Evolutionary conservation across 1,284 basidiomycete genomes (phyloP), one percentile per base, ranked within the genome.

Genomic region (Melampsora occidentalis): DNA sequence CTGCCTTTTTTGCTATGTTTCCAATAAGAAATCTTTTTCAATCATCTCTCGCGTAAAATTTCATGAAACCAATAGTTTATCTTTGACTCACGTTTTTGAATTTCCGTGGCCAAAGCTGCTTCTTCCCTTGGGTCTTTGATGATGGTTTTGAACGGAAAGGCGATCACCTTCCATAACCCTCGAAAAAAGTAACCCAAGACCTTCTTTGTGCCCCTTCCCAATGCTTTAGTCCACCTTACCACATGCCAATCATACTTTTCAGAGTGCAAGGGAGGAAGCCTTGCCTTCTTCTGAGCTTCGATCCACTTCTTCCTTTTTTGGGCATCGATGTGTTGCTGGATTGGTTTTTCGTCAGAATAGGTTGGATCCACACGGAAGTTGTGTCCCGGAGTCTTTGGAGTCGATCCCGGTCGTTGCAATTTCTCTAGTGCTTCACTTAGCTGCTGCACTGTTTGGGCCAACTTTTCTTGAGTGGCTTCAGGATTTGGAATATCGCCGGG

Each of bases 241-340:
- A 59, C 53, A 59, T 59, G 53, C 53, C 53, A 59, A 59, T 59
- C 53, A 28, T 59, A 59, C 53, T 59, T 59, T 28, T 59, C 53
- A 16, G 22, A 22, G 53, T 59, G 20, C 22, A 59, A 28, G n/a
- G 22, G 53, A 14, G 53, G 53, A 10, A 59, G n/a, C 22, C 53
- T 22, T 22, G 53, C 53, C 28, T 59, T 59, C 53, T 59, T 59
- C 12, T 59, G 53, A 22, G 9, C n/a, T 28, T 22, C 10, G 53
- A 2, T 10, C 53, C 53, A 59, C 12, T 22, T 14, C 53, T 59
- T 22, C 28, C 22, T n/a, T 18, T 59, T 18, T 28, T 59, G n/a
- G 12, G 22, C 53, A 10, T 5, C 5, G 5, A 5, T 22, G 14
- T 10, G 53, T 28, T 22, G 53, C n/a, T 10, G 53, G 3, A 59